Evolutionary conservation across 2,329 filamentous ascomycete species (phyloP), one percentile per base, ranked within the genome.

Genomic region (Colletotrichum lentis): DNA sequence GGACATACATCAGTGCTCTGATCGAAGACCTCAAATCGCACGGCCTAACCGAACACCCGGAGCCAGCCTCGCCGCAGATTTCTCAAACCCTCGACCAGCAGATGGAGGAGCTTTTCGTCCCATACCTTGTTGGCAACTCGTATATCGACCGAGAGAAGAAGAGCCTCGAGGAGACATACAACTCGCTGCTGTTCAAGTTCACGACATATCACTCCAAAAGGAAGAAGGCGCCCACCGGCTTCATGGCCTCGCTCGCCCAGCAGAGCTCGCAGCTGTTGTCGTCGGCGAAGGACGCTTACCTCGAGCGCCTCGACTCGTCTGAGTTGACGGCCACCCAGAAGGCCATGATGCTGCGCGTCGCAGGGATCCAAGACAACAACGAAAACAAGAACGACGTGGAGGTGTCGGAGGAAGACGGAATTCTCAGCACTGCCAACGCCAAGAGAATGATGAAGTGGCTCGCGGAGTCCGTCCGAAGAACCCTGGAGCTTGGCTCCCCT

Each of bases 391-490:
- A 91, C 72, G 94, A 97, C 60, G 93, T 97, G 66, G 94, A 97
- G 76, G 91, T 98, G 39, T 90, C 91, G 0, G 96, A 98, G 68
- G 90, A 95, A 75, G 95, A 99, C 74, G 96, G 96, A 41, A 85
- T 89, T 64, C 82, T 98, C 31, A 95, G 90, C 72, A 84, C 96
- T 5, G 84, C 88, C n/a, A 94, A 92, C 77, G 93, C 94, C n/a
- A 98, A 98, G 80, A 88, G 96, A 65, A 99, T 99, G 94, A 86
- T 99, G 69, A 96, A 93, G 76, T 99, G 96, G 96, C 83, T 99
- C 47, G 96, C 96, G 2, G 96, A 99, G 82, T 94, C 93, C 70
- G 95, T 99, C 27, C 92, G 96, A 46, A 86, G 96, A 71, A 93
- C 94, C 0, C 84, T 99, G 11, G 96, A 99, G 78, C 84, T 99